Conservation (phyloP, 1,139 yeast species). For the Ogataea hybrid region DNA sequence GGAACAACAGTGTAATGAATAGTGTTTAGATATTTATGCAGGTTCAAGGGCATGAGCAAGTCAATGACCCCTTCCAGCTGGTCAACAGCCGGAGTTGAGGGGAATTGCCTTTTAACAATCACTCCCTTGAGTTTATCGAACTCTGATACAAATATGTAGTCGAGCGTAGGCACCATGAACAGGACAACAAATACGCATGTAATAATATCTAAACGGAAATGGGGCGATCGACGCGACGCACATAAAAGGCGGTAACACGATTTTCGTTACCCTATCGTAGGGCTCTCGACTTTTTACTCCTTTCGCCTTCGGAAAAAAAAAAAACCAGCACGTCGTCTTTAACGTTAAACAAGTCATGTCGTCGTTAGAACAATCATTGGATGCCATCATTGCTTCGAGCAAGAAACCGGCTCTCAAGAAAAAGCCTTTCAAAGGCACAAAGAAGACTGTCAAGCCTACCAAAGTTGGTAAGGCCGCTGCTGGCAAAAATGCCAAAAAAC, state of each 20-base stretch:
- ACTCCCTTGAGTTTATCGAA: conserved; percentile 61
- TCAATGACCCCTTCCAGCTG: conserved; percentile 42
- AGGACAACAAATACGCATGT: conserved; percentile 2
- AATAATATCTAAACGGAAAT: conserved; percentile 2
- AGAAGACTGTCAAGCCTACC: conserved; percentile 34
- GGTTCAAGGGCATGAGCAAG: conserved; percentile 27
- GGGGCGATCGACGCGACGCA: conserved; percentile 9
- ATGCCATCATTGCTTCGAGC: conserved; percentile 79
- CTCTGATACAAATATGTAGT: conserved; percentile 52
- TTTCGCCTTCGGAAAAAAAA: conserved; percentile 14
- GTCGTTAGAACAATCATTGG: conserved; percentile 87
- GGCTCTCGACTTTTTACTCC: conserved; percentile 4
- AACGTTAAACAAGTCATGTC: too few relatives aligned
- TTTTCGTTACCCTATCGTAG: conserved; percentile 2
- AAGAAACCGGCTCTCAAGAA: conserved; percentile 32
- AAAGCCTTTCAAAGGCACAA: conserved; percentile 35
- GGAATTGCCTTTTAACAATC: conserved; percentile 47
- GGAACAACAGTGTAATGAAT: conserved; percentile 52
- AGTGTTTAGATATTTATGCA: conserved; percentile 36
- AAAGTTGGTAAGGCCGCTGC: conserved; percentile 31
- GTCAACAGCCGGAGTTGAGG: conserved; percentile 52
- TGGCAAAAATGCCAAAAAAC: conserved; percentile 14
- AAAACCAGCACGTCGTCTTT: too few relatives aligned
- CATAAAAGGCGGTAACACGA: neutral
- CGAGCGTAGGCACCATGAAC: conserved; percentile 15